phyloP scores from a whole-genome alignment of 352 stramenopile species.

The Phytopythium vexans region DNA sequence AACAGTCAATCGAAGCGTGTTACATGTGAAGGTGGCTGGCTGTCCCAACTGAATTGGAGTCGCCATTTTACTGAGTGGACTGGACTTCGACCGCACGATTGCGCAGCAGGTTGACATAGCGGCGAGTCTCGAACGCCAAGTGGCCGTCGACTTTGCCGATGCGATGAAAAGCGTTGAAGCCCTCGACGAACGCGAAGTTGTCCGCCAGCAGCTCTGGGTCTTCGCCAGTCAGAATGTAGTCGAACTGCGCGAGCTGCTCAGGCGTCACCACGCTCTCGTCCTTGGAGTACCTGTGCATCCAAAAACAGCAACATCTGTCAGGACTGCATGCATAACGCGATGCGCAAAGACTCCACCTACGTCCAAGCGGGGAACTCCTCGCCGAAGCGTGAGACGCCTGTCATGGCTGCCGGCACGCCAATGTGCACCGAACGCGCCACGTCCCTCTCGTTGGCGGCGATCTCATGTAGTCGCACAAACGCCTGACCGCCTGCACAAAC shows the following conservation, averaged over 20 bases:
- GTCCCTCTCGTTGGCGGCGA: constrained; percentile 24
- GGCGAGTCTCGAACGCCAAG: constrained; percentile 47
- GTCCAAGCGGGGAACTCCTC: constrained; percentile 75
- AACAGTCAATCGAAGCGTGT: too few species aligned
- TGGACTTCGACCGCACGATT: constrained; percentile 16
- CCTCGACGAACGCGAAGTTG: constrained; percentile 45
- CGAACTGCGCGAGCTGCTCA: constrained; percentile 41
- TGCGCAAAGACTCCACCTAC: constrained; percentile 17
- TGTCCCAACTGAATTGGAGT: not conserved
- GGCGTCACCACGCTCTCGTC: constrained; percentile 53
- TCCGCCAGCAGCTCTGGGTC: constrained; percentile 25
- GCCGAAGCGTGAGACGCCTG: constrained; percentile 90
- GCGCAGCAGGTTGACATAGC: constrained; percentile 51
- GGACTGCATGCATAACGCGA: not conserved
- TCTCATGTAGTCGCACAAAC: constrained; percentile 55
- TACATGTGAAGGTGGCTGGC: too few species aligned
- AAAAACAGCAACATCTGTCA: not conserved
- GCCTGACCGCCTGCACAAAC: constrained; percentile 52
- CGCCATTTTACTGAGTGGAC: not conserved
- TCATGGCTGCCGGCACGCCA: constrained; percentile 93
- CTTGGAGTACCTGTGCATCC: constrained; percentile 63
- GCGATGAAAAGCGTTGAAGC: constrained; percentile 46
- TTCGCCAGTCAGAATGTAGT: constrained; percentile 64
- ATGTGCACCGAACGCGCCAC: constrained; percentile 79
- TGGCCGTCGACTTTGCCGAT: constrained; percentile 29